Percentiles rank a stretch among this genome's conserved stretches.
Evolutionary conservation across 2,329 filamentous ascomycete genomes (phyloP).

Genomic region (Cladosporium austrohemisphaericum): DNA sequence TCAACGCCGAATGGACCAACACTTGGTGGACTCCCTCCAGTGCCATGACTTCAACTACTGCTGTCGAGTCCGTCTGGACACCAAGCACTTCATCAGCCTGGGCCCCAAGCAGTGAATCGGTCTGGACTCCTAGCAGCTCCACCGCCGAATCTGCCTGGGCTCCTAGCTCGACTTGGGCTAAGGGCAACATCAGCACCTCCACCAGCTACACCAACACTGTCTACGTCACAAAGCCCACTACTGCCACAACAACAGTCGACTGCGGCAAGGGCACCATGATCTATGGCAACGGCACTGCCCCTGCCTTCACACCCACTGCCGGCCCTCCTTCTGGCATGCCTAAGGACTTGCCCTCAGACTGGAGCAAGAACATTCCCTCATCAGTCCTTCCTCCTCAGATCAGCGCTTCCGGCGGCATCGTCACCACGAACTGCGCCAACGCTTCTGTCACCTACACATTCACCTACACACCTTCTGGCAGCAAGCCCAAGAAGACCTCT

Average conservation of each 20-base stretch:
- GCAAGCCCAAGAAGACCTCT: constrained; percentile 17
- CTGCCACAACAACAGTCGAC: constrained; percentile 8
- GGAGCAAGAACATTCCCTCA: constrained; percentile 8
- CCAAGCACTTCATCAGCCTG: constrained; percentile 3
- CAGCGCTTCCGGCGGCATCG: background rate
- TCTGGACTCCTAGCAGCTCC: constrained; percentile 11
- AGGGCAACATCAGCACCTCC: constrained; percentile 6
- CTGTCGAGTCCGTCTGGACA: constrained; percentile 3
- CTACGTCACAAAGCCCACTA: constrained; percentile 13
- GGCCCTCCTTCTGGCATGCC: constrained; percentile 8
- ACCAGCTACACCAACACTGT: constrained; percentile 15
- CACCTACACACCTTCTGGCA: constrained; percentile 14
- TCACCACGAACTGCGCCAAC: constrained; percentile 14
- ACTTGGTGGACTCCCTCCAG: constrained; percentile 14
- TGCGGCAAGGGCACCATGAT: constrained; percentile 14
- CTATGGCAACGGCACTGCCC: constrained; percentile 10
- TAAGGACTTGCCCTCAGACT: constrained; percentile 4
- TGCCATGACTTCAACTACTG: background rate
- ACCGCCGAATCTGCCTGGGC: constrained; percentile 1
- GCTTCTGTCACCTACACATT: constrained; percentile 15
- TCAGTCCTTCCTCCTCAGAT: constrained; percentile 8
- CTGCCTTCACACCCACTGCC: background rate
- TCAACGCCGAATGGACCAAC: constrained; percentile 9
- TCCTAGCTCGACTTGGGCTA: background rate
- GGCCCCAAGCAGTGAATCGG: constrained; percentile 11